Percentiles rank a stretch among this genome's conserved stretches.
Conservation (phyloP, 177 flowering plant species). For the Tripterygium wilfordii region DNA sequence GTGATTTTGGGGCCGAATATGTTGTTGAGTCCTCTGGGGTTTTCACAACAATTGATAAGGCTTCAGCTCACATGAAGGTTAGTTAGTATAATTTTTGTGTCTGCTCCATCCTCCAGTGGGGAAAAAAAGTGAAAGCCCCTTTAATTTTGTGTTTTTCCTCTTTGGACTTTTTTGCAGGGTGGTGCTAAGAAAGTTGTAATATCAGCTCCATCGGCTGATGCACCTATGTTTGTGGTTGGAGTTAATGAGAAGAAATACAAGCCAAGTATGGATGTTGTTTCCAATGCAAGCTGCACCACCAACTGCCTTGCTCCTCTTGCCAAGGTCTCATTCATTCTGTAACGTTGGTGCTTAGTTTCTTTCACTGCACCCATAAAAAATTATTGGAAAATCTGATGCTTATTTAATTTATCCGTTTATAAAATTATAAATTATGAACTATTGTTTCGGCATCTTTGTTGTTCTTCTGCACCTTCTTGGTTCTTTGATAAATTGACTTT, state of each 20-base stretch:
- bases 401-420: too few relatives aligned
- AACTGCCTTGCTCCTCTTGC: slow-evolving; percentile 96
- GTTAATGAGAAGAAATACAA: slow-evolving; percentile 79
- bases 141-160: too few relatives aligned
- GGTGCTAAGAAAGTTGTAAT: slow-evolving; percentile 93
- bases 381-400: too few relatives aligned
- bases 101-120: too few relatives aligned
- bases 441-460: too few relatives aligned
- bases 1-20: slow-evolving; percentile 75
- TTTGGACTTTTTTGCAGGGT: slow-evolving; percentile 75
- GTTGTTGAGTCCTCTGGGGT: slow-evolving; percentile 95
- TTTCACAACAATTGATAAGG: slow-evolving; percentile 78
- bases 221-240: slow-evolving; percentile 96
- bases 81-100: neutral
- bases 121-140: too few relatives aligned
- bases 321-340: slow-evolving; percentile 44
- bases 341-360: neutral
- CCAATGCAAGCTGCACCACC: slow-evolving; percentile 95
- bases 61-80: slow-evolving; percentile 78
- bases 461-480: too few relatives aligned
- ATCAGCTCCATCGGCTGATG: slow-evolving; percentile 97
- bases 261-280: slow-evolving; percentile 82
- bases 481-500: too few relatives aligned
- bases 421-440: too few relatives aligned
- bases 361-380: too few relatives aligned